These are phyloP conservation scores for Xylariaceae sp. DNA, from an alignment of 2,329 filamentous ascomycete species.

Conservation along the genomic window DNA sequence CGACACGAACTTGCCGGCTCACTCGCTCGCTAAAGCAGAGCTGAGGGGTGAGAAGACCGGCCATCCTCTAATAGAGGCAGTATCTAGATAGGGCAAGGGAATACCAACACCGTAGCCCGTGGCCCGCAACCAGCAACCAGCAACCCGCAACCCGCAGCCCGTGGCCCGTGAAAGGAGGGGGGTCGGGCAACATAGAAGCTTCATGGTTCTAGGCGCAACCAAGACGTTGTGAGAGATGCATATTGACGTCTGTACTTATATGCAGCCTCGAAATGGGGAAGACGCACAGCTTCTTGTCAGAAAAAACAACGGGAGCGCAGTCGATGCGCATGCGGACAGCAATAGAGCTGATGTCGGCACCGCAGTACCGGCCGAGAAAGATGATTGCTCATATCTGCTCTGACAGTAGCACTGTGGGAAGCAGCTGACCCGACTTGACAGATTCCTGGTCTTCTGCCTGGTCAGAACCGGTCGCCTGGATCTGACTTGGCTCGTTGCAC, in stretches of 20 bases:
- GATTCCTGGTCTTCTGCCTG: background rate
- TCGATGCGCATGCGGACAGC: background rate
- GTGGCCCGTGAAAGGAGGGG: background rate
- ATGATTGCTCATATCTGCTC: constrained; percentile 19
- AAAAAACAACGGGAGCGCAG: background rate
- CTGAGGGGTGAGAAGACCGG: background rate
- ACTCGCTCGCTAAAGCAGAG: constrained; percentile 9
- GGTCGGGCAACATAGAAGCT: constrained; percentile 8
- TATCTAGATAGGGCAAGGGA: background rate
- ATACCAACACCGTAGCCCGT: background rate
- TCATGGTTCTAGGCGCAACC: constrained; percentile 3
- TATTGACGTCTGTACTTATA: constrained; percentile 19
- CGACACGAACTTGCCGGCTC: constrained; percentile 3
- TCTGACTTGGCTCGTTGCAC: background rate
- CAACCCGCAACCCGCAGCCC: background rate
- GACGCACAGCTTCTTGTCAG: constrained; percentile 18
- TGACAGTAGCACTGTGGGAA: constrained; percentile 14
- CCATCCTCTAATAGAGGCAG: background rate
- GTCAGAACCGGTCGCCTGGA: background rate
- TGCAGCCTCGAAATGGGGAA: constrained; percentile 4
- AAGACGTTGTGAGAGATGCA: background rate
- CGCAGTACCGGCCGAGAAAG: constrained; percentile 8
- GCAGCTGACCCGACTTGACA: constrained; percentile 9
- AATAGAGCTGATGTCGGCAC: constrained; percentile 2
- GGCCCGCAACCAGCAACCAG: background rate